phyloP scores from a whole-genome alignment of 768 basidiomycete species.

The Pulveroboletus sp. region DNA sequence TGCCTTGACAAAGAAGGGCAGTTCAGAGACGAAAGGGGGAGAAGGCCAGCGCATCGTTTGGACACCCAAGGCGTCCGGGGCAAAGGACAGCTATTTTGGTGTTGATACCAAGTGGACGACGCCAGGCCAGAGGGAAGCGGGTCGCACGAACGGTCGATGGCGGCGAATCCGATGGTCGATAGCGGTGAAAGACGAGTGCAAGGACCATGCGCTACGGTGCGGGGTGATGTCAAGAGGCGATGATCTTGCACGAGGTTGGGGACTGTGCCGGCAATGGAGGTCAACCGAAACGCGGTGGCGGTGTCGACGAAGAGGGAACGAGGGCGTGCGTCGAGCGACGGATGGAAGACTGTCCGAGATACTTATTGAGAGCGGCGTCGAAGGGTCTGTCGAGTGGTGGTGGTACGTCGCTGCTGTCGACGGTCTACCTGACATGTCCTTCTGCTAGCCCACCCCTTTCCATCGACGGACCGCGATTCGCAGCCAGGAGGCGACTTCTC shows the following conservation, averaged over 20 bases:
- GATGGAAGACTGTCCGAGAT: not conserved
- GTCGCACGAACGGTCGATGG: not conserved
- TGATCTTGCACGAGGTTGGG: not conserved
- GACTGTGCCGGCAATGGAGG: constrained; percentile 3
- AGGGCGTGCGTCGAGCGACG: not conserved
- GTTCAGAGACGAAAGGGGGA: not conserved
- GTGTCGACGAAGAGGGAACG: not conserved
- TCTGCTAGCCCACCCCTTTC: not conserved
- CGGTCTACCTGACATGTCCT: not conserved
- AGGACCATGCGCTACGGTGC: no score
- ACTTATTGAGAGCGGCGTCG: not conserved
- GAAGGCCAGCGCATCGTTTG: no score
- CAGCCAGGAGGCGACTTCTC: not conserved
- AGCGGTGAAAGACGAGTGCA: not conserved
- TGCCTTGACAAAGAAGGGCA: not conserved
- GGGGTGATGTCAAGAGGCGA: not conserved
- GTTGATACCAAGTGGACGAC: not conserved
- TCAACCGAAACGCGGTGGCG: not conserved
- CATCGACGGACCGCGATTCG: constrained; percentile 10
- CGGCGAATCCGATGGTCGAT: not conserved
- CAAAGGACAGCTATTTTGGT: no score
- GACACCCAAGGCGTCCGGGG: no score
- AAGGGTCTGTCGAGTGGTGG: not conserved
- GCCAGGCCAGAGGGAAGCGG: not conserved
- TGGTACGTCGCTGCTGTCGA: not conserved